These are phyloP conservation scores for Erodium trifolium DNA, from an alignment of 441 rosid genomes.

Conservation along the genomic window DNA sequence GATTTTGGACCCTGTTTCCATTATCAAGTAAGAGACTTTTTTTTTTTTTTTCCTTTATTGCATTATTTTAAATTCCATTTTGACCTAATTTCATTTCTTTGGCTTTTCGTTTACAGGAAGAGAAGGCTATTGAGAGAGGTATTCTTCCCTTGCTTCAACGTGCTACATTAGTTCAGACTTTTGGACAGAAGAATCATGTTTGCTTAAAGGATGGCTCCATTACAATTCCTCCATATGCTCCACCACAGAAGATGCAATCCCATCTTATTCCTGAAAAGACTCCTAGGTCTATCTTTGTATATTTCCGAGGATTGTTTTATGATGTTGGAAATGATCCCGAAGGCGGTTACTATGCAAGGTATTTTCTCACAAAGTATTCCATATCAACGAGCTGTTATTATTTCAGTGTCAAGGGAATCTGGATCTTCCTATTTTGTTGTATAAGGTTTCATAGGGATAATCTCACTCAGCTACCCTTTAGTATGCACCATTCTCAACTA, in stretches of 20 bases:
- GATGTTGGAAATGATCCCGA: conserved; percentile 61
- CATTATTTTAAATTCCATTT: no score
- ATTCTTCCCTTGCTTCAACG: conserved; percentile 61
- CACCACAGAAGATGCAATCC: conserved; percentile 75
- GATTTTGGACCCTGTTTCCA: conserved; percentile 78
- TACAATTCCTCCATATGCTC: conserved; percentile 75
- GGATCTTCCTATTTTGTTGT: no score
- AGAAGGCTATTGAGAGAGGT: conserved; percentile 73
- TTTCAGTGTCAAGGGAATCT: not conserved
- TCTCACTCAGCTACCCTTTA: no score
- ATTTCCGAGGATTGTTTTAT: conserved; percentile 71
- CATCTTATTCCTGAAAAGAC: conserved; percentile 62
- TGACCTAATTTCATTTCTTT: no score
- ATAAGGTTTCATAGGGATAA: no score
- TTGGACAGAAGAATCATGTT: conserved; percentile 67
- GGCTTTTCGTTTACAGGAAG: conserved; percentile 36
- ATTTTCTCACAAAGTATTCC: conserved; percentile 12
- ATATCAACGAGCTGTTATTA: not conserved
- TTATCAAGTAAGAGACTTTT: conserved; percentile 41
- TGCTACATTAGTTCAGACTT: conserved; percentile 71
- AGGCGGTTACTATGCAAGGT: conserved; percentile 37
- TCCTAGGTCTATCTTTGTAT: conserved; percentile 68
- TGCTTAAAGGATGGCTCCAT: conserved; percentile 71
- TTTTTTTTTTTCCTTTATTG: not conserved
- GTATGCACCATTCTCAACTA: no score